A percentile compares a stretch with the other conserved stretches of the same genome.
Conservation (phyloP, 352 stramenopile species). For the Halophytophthora batemanensis region DNA sequence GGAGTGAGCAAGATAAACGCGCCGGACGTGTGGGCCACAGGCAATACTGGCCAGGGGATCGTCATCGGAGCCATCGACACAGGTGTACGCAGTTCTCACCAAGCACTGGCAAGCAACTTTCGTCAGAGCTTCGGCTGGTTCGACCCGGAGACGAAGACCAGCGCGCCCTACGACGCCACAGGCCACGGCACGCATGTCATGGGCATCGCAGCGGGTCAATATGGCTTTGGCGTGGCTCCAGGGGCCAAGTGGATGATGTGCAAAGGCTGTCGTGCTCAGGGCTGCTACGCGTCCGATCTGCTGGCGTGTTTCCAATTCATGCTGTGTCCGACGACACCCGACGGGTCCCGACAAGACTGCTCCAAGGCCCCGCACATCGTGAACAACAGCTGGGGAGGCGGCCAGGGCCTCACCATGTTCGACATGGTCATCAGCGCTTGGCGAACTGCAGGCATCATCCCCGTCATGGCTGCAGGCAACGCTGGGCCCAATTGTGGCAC, state of each 20-base stretch:
- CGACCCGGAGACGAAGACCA: constrained; percentile 37
- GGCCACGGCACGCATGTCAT: constrained; percentile 58
- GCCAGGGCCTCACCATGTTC: constrained; percentile 41
- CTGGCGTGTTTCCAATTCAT: constrained; percentile 67
- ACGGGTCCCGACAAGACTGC: constrained; percentile 41
- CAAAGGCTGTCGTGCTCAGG: constrained; percentile 39
- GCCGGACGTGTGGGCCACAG: constrained; percentile 38
- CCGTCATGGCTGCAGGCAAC: constrained; percentile 56
- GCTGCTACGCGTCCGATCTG: constrained; percentile 43
- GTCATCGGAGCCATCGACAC: constrained; percentile 65
- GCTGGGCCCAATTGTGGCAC: constrained; percentile 43
- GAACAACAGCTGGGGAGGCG: constrained; percentile 72
- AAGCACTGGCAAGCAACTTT: constrained; percentile 39
- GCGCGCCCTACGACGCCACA: constrained; percentile 40
- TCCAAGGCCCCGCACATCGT: constrained; percentile 50
- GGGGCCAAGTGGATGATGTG: constrained; percentile 55
- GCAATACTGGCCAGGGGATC: constrained; percentile 48
- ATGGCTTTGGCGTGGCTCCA: constrained; percentile 52
- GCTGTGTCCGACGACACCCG: constrained; percentile 49
- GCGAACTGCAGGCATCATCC: constrained; percentile 51
- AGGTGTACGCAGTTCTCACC: constrained; percentile 46
- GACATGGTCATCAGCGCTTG: constrained; percentile 42
- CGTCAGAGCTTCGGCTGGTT: constrained; percentile 52
- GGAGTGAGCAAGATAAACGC: constrained; percentile 51
- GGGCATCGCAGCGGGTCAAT: constrained; percentile 40